Evolutionary conservation across 495 filamentous ascomycete genomes (phyloP).

Genomic region (Eremomyces bilateralis): DNA sequence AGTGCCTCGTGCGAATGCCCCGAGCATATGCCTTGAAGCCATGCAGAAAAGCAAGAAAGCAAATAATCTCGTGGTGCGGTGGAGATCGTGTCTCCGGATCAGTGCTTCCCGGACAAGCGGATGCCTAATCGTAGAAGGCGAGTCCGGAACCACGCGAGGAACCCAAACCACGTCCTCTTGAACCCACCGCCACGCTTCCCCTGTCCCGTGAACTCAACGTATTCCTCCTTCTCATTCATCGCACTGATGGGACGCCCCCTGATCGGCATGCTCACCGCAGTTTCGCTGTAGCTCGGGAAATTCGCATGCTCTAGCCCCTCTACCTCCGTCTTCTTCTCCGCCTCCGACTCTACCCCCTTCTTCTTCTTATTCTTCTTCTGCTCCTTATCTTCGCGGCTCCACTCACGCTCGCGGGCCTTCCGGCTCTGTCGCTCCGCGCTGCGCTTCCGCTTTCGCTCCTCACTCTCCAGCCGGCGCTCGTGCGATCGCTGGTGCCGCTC

Average conservation of each 20-base stretch:
- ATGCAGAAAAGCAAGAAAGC: too few species aligned
- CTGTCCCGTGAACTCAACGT: constrained; percentile 1
- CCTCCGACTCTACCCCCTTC: neutral
- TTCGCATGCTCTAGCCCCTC: neutral
- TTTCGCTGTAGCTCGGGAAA: too few species aligned
- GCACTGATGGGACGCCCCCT: neutral
- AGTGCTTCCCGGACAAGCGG: too few species aligned
- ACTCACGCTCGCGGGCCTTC: neutral
- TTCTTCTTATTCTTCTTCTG: neutral
- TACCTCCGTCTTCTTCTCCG: neutral
- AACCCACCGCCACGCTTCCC: constrained; percentile 5
- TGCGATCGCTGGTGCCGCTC: constrained; percentile 9
- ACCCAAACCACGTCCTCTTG: constrained; percentile 13
- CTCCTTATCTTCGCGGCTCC: neutral
- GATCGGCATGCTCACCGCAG: neutral
- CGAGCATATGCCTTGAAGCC: too few species aligned
- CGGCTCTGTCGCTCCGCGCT: too few species aligned
- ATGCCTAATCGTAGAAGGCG: constrained; percentile 11
- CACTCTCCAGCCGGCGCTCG: neutral
- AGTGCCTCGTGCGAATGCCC: too few species aligned
- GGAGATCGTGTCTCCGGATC: too few species aligned
- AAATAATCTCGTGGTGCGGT: too few species aligned
- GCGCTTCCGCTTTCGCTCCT: too few species aligned
- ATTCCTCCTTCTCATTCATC: neutral
- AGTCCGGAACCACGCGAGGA: constrained; percentile 16